Evolutionary conservation across 2,329 filamentous ascomycete species (phyloP).

Genomic region (Uncinocarpus reesii): DNA sequence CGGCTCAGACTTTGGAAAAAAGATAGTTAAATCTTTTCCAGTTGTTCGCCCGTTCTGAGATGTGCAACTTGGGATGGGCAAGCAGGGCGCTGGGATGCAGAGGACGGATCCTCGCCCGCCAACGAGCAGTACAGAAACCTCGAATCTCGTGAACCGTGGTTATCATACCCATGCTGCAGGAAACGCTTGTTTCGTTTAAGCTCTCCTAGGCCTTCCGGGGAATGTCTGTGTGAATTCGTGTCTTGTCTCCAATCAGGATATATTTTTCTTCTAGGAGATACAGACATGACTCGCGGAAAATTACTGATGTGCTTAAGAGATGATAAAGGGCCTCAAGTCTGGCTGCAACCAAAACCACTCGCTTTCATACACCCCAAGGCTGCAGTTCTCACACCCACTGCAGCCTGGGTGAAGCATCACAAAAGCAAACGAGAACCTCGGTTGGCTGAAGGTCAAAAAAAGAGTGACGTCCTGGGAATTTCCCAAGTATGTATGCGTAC

Average conservation of each 20-base stretch:
- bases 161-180: neutral
- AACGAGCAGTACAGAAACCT: neutral
- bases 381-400: no score
- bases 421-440: no score
- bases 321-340: no score
- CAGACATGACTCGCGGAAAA: no score
- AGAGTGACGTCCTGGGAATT: no score
- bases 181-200: constrained; percentile 3
- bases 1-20: neutral
- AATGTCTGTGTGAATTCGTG: neutral
- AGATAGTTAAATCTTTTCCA: neutral
- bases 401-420: no score
- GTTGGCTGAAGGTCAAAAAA: no score
- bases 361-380: no score
- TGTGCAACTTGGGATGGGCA: neutral
- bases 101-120: neutral
- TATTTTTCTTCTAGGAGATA: no score
- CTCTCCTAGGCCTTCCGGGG: neutral
- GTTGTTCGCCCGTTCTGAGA: neutral
- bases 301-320: no score
- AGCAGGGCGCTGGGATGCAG: neutral
- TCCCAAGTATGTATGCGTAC: neutral
- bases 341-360: no score
- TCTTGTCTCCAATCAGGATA: no score
- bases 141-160: neutral